These are phyloP conservation scores for Thalassiosira delicatula DNA, from an alignment of 352 stramenopile species.

Conservation along the genomic window DNA sequence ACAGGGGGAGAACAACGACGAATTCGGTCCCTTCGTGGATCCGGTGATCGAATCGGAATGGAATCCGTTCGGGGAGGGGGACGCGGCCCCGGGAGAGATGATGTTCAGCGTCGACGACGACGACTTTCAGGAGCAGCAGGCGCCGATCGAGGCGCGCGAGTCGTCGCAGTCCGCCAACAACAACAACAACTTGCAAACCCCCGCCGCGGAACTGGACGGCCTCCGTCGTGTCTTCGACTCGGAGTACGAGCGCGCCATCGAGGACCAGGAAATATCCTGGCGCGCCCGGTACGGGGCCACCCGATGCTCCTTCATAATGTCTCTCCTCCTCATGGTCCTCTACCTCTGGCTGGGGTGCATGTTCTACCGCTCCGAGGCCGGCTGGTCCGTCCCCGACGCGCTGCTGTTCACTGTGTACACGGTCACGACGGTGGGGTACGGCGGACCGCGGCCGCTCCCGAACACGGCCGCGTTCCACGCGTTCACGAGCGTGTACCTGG, in stretches of 20 bases:
- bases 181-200: too few species aligned
- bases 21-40: constrained; percentile 36
- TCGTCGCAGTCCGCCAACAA: background rate
- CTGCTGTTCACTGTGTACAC: constrained; percentile 83
- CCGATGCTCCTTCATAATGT: constrained; percentile 65
- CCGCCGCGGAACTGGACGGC: constrained; percentile 23
- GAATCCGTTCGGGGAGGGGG: constrained; percentile 38
- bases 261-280: constrained; percentile 80
- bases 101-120: constrained; percentile 32
- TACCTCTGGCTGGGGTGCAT: constrained; percentile 74
- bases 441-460: constrained; percentile 65
- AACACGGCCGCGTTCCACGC: constrained; percentile 70
- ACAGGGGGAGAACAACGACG: background rate
- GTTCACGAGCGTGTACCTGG: constrained; percentile 78
- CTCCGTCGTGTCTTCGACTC: constrained; percentile 62
- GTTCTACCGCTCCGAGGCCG: constrained; percentile 65
- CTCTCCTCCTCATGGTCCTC: constrained; percentile 66
- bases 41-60: too few species aligned
- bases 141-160: background rate
- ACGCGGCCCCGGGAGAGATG: constrained; percentile 12
- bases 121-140: too few species aligned
- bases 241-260: constrained; percentile 78
- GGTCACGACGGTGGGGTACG: constrained; percentile 84
- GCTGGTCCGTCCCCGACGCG: constrained; percentile 72
- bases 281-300: constrained; percentile 72